Percentiles rank a stretch among this genome's conserved stretches.
Evolutionary conservation across 371 early-diverging fungal species (phyloP).

Genomic region (Mycotypha africana): DNA sequence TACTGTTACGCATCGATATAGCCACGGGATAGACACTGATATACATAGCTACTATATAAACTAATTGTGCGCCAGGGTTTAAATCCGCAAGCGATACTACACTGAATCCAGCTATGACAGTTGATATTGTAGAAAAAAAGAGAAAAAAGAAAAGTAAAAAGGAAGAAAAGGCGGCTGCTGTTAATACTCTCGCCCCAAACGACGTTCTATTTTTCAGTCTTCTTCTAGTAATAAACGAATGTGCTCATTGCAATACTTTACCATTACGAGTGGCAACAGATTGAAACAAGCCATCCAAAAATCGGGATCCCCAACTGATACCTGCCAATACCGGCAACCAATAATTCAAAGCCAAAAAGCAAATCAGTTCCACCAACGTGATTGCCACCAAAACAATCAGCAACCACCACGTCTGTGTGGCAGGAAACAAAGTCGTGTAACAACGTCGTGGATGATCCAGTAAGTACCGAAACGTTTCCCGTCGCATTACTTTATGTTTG

Average conservation of each 20-base stretch:
- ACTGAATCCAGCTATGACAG: slow-evolving; percentile 34
- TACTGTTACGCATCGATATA: slow-evolving; percentile 48
- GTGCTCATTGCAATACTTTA: no score
- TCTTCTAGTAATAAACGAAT: no score
- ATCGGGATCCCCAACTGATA: slow-evolving; percentile 36
- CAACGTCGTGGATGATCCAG: slow-evolving; percentile 45
- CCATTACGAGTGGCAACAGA: slow-evolving; percentile 44
- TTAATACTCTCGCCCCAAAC: no score
- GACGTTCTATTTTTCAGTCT: no score
- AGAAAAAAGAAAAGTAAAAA: background rate
- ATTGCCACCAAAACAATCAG: slow-evolving; percentile 31
- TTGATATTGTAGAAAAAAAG: no score
- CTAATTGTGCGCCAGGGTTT: slow-evolving; percentile 39
- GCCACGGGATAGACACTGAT: slow-evolving; percentile 49
- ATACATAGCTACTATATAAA: slow-evolving; percentile 49
- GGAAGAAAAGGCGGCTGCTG: no score
- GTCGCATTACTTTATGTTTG: slow-evolving; percentile 17
- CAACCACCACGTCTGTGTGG: slow-evolving; percentile 44
- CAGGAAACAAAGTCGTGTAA: slow-evolving; percentile 39
- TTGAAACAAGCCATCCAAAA: slow-evolving; percentile 44
- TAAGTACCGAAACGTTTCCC: slow-evolving; percentile 34
- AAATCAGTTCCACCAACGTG: slow-evolving; percentile 32
- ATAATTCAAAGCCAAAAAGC: slow-evolving; percentile 38
- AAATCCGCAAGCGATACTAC: slow-evolving; percentile 35
- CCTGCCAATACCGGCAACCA: slow-evolving; percentile 35